Conservation (phyloP, 805 yeast genomes). For the Wickerhamomyces sydowiorum region DNA sequence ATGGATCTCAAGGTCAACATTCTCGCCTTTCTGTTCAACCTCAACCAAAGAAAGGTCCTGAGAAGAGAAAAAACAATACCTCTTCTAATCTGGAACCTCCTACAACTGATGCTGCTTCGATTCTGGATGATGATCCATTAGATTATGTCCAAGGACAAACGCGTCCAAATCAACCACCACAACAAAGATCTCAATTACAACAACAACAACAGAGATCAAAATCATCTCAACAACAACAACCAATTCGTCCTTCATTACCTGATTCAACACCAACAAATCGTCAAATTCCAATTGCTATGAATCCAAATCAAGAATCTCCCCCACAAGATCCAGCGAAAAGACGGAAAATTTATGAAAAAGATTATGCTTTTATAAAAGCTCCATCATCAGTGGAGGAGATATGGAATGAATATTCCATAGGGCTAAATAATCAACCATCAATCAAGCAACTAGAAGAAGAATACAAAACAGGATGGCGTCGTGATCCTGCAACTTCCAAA, state of each 20-base stretch:
- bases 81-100: conserved; percentile 4
- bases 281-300: neutral
- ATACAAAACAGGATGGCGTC: conserved; percentile 51
- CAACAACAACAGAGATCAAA: neutral
- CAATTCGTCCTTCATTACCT: neutral
- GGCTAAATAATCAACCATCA: conserved; percentile 47
- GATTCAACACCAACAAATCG: neutral
- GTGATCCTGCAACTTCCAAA: conserved; percentile 46
- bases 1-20: conserved; percentile 7
- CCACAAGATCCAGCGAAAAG: conserved; percentile 11
- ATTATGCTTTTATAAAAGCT: conserved; percentile 33
- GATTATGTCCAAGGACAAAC: neutral
- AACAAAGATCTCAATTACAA: neutral
- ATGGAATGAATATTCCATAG: conserved; percentile 53
- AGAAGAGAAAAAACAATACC: too few relatives aligned
- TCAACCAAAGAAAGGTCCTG: too few relatives aligned
- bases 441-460: conserved; percentile 41
- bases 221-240: neutral
- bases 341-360: conserved; percentile 25
- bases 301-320: neutral
- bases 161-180: conserved; percentile 2
- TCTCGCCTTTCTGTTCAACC: conserved; percentile 1
- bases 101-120: conserved; percentile 11
- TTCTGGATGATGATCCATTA: conserved; percentile 14
- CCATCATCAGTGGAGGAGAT: conserved; percentile 44